These are phyloP conservation scores for Hondaea fermentalgiana DNA, from an alignment of 108 stramenopile genomes.

Conservation along the genomic window DNA sequence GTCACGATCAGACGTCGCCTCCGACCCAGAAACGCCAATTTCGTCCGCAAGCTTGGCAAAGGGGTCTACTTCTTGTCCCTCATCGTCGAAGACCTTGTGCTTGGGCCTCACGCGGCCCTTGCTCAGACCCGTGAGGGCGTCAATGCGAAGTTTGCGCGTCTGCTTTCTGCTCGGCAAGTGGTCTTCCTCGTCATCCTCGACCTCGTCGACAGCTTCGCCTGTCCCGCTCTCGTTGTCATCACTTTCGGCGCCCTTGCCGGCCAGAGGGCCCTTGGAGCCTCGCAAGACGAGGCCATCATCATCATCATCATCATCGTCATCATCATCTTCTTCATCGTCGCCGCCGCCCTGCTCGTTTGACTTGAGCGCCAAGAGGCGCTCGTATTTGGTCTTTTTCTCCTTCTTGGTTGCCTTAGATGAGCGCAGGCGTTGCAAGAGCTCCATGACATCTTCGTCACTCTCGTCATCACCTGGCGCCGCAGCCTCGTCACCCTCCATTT, in stretches of 20 bases:
- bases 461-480: slow-evolving; percentile 8
- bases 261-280: slow-evolving; percentile 55
- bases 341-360: background rate
- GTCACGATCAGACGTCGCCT: background rate
- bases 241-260: slow-evolving; percentile 26
- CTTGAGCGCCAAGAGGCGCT: background rate
- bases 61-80: slow-evolving; percentile 64
- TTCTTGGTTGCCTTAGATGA: slow-evolving; percentile 33
- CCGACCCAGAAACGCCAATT: background rate
- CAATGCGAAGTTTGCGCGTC: slow-evolving; percentile 67
- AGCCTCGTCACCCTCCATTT: slow-evolving; percentile 62
- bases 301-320: slow-evolving; percentile 59
- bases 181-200: slow-evolving; percentile 24
- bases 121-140: slow-evolving; percentile 46
- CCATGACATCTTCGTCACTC: background rate
- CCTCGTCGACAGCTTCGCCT: background rate
- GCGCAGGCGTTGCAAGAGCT: background rate
- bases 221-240: background rate
- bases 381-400: slow-evolving; percentile 30
- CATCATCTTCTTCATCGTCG: slow-evolving; percentile 24
- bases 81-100: slow-evolving; percentile 72
- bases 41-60: slow-evolving; percentile 35
- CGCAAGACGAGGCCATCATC: slow-evolving; percentile 63
- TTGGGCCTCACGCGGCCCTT: slow-evolving; percentile 28
- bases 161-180: slow-evolving; percentile 56